Conservation (phyloP, 495 filamentous ascomycete species). For the Hapsidospora chrysogenum region DNA sequence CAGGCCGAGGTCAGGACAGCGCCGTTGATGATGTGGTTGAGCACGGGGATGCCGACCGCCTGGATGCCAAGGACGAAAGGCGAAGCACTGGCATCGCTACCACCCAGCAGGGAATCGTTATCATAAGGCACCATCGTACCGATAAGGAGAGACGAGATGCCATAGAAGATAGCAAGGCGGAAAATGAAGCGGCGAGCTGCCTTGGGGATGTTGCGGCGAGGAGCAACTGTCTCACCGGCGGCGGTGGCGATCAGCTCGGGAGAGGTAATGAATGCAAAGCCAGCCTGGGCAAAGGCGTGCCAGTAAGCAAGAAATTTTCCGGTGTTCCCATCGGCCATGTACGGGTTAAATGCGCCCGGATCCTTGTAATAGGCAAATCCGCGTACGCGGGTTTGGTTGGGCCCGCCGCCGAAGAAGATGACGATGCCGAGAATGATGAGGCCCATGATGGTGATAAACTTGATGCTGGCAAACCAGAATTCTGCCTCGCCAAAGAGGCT, state of each 20-base stretch:
- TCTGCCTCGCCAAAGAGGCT: conserved; percentile 44
- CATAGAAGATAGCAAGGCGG: conserved; percentile 59
- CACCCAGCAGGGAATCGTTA: conserved; percentile 34
- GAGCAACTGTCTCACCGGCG: conserved; percentile 63
- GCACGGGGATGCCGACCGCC: conserved; percentile 22
- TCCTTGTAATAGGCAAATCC: conserved; percentile 58
- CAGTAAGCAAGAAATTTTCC: conserved; percentile 33
- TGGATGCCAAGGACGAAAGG: conserved; percentile 38
- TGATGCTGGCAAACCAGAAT: conserved; percentile 49
- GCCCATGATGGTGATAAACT: conserved; percentile 52
- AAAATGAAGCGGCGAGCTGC: conserved; percentile 55
- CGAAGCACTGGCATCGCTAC: conserved; percentile 37
- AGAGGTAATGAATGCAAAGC: conserved; percentile 32
- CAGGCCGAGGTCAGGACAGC: conserved; percentile 32
- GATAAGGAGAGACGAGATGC: conserved; percentile 53
- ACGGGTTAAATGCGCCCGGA: conserved; percentile 52
- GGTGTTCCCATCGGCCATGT: conserved; percentile 29
- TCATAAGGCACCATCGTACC: conserved; percentile 45
- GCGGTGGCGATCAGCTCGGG: conserved; percentile 42
- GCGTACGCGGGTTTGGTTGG: conserved; percentile 27
- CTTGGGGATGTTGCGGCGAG: conserved; percentile 54
- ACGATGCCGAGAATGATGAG: conserved; percentile 60
- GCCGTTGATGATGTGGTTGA: conserved; percentile 31
- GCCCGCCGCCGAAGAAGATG: conserved; percentile 49
- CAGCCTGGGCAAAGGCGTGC: conserved; percentile 26